Base-by-base conservation (phyloP, 306 rosid species). In the Lupinus albus region DNA sequence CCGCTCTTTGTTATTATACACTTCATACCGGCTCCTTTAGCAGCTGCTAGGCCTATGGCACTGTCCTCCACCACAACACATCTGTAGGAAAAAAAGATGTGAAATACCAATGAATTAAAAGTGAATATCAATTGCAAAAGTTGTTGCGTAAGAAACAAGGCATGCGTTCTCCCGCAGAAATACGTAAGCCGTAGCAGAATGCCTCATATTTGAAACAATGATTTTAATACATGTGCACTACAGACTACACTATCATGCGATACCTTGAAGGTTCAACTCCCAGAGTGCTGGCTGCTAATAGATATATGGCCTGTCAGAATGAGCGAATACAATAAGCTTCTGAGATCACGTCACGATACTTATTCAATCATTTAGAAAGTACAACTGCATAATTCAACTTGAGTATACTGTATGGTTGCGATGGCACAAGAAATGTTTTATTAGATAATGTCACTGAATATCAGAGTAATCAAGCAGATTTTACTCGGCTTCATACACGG, bases 61-160 rank as follows among this genome's bases (percentile, higher is more conserved):
- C 97, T 93, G 75, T 93, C 97, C 85, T 90, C 97, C 42, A 90
- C 86, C 83, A 93, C 99, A 61, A 88, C 96, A 79, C 99, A 90
- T 74, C 99, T 93, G 88, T 64, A 66, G 36, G 76, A 71, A 66
- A 70, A 20, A 48, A 33, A 70, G 74, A 44, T 36, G 4, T 14
- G 70, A 39, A 57, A 73, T 38, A 46, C 25, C 11, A 55, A 51
- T 58, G 42, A 57, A 45, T 9, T 50, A 57, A 71, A 78, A 12
- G 42, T 36, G 6, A 17, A 7, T 21, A 13, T 20, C n/a, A 53
- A 54, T 32, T 18, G 35, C 20, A 45, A 1, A 61, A 14, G 45
- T 57, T 63, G 46, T 42, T 49, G 53, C 14, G 7, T 10, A 33
- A 35, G 25, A 61, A 13, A 59, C 46, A 32, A 4, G 35, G 11